phyloP scores from a whole-genome alignment of 768 basidiomycete species.

The Hortiboletus campestris region DNA sequence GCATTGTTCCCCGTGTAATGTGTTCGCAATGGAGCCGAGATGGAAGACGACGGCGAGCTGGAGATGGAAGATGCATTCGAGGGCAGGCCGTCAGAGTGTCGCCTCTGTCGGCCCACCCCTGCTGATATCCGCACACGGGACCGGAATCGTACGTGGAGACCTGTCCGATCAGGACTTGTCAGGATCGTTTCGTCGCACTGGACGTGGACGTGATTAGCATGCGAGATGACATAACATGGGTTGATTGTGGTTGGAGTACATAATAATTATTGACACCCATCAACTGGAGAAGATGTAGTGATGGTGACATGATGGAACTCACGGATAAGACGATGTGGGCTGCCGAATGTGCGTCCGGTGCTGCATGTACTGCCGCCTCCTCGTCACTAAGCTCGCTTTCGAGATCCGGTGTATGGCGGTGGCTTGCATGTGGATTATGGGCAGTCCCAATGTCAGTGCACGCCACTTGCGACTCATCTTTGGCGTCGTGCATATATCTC shows the following conservation, averaged over 20 bases:
- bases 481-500: constrained; percentile 9
- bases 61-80: constrained; percentile 44
- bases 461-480: background rate
- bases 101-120: constrained; percentile 53
- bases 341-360: background rate
- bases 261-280: no score
- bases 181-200: constrained; percentile 19
- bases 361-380: background rate
- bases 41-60: constrained; percentile 73
- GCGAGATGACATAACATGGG: background rate
- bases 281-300: no score
- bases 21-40: constrained; percentile 75
- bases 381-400: constrained; percentile 15
- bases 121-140: constrained; percentile 78
- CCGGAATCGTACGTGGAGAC: constrained; percentile 57
- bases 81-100: constrained; percentile 22
- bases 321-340: constrained; percentile 5
- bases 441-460: background rate
- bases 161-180: constrained; percentile 8
- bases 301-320: constrained; percentile 6
- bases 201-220: constrained; percentile 4
- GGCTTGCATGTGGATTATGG: background rate
- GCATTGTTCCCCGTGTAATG: constrained; percentile 49
- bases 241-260: background rate
- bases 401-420: background rate